Evolutionary conservation across 2,329 filamentous ascomycete genomes (phyloP).

Genomic region (Cladophialophora chaetospira): DNA sequence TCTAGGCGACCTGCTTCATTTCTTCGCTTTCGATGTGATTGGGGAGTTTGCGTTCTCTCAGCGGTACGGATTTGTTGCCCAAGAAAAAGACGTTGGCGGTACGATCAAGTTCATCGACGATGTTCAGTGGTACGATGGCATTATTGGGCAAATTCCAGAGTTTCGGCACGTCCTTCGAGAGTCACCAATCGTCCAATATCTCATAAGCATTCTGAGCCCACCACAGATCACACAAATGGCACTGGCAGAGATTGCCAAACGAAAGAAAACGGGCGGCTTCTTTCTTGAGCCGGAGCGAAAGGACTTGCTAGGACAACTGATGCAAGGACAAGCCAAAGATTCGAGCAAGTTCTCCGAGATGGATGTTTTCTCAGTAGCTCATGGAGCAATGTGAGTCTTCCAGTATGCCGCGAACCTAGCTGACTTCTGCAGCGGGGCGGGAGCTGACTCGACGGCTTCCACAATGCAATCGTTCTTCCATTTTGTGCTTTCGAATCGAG

Average conservation of each 20-base stretch:
- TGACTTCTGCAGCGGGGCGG: slow-evolving; percentile 35
- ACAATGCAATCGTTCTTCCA: slow-evolving; percentile 61
- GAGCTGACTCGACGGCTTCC: slow-evolving; percentile 62
- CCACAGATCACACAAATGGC: slow-evolving; percentile 40
- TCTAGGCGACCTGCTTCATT: slow-evolving; percentile 47
- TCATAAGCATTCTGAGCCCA: slow-evolving; percentile 42
- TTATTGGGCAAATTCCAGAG: slow-evolving; percentile 40
- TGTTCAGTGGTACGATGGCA: slow-evolving; percentile 35
- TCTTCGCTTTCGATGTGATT: slow-evolving; percentile 41
- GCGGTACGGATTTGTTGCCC: slow-evolving; percentile 55
- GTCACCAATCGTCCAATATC: slow-evolving; percentile 53
- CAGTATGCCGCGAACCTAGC: not conserved
- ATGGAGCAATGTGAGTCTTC: slow-evolving; percentile 49
- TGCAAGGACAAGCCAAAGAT: slow-evolving; percentile 55
- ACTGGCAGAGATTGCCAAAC: slow-evolving; percentile 23
- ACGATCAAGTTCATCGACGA: slow-evolving; percentile 57
- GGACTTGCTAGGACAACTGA: slow-evolving; percentile 50
- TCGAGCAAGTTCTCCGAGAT: slow-evolving; percentile 51
- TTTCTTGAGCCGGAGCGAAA: slow-evolving; percentile 21
- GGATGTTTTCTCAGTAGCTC: slow-evolving; percentile 59
- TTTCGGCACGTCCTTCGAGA: slow-evolving; percentile 52
- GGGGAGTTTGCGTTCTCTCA: slow-evolving; percentile 43
- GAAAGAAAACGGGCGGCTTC: slow-evolving; percentile 38
- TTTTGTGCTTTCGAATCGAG: slow-evolving; percentile 49
- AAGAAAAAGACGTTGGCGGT: slow-evolving; percentile 53